Base-by-base conservation (phyloP, 2,329 filamentous ascomycete genomes). In the Coniella lustricola region DNA sequence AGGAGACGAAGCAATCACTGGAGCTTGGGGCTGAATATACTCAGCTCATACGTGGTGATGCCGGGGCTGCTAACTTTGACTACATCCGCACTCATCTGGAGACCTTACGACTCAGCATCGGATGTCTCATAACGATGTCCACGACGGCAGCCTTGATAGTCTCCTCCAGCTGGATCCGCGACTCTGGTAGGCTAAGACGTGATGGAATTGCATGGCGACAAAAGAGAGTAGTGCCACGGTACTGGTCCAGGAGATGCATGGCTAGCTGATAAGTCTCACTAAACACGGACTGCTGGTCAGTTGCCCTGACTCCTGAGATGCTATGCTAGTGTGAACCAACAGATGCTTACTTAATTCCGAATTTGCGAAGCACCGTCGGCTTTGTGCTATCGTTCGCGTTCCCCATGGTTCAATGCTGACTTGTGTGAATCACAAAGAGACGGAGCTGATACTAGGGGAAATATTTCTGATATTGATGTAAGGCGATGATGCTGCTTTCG, bases 341-440 rank as follows among this genome's bases (percentile, higher is more conserved):
- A 37, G 22, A 17, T 47, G 31, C 51, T 55, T 44, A 55, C 53
- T 55, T 56, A 44, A 56, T 55, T 50, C 54, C 51, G 34, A 55
- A 37, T 43, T 54, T 55, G 31, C 51, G 49, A 16, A 56, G 41
- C 43, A 55, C 54, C 43, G 20, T 44, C 29, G 46, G 44, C 20
- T 48, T 41, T 20, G 21, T 38, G 51, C 46, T 49, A 34, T 49
- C 12, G 10, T 47, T 55, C 20, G 14, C 34, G 32, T 16, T 39
- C 22, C 33, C 49, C 49, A 51, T 51, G 17, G 40, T 25, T 41
- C 36, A 31, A 36, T 37, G 44, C 21, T 41, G 41, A 25, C 14
- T 31, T n/a, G n/a, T n/a, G n/a, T n/a, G n/a, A n/a, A n/a, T n/a
- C n/a, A 4, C 17, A 5, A n/a, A 40, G 22, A 18, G 10, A 41